phyloP scores from a whole-genome alignment of 352 stramenopile species.

The Thraustochytrium sp. region DNA sequence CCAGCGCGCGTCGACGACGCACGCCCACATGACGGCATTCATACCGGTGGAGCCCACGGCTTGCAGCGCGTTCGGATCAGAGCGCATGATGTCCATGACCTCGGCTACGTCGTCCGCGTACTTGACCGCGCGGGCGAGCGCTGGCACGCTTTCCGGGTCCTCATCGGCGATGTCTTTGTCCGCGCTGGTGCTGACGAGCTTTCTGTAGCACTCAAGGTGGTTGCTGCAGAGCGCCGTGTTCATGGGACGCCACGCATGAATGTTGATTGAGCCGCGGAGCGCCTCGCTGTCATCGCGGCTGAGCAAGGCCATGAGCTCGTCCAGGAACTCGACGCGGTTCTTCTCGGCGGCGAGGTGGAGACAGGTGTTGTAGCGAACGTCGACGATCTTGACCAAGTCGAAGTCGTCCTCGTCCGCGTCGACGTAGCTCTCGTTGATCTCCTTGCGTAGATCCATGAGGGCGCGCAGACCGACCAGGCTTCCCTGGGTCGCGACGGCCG shows the following conservation, averaged over 20 bases:
- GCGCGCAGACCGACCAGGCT: not conserved
- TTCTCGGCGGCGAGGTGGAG: constrained; percentile 16
- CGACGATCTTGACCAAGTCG: not conserved
- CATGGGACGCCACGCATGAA: not conserved
- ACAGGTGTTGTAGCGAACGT: not conserved
- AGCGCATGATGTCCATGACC: not conserved
- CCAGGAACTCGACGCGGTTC: not conserved
- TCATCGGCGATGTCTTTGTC: not conserved
- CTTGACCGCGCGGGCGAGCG: not conserved
- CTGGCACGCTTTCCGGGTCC: not conserved
- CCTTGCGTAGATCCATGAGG: not conserved
- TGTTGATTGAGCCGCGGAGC: not conserved
- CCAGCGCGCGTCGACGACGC: not conserved
- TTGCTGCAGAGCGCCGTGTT: not conserved
- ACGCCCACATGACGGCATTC: constrained; percentile 4
- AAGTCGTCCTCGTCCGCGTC: not conserved
- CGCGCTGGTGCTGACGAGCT: not conserved
- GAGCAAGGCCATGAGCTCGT: not conserved
- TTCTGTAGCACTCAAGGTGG: not conserved
- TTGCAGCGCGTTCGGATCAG: not conserved
- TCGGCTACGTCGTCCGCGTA: not conserved
- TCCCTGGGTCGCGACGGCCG: not conserved
- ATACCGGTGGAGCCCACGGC: not conserved
- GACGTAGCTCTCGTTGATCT: not conserved
- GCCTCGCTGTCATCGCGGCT: not conserved